These are phyloP conservation scores for Wickerhamomyces bisporus DNA, from an alignment of 805 yeast species.

Conservation along the genomic window DNA sequence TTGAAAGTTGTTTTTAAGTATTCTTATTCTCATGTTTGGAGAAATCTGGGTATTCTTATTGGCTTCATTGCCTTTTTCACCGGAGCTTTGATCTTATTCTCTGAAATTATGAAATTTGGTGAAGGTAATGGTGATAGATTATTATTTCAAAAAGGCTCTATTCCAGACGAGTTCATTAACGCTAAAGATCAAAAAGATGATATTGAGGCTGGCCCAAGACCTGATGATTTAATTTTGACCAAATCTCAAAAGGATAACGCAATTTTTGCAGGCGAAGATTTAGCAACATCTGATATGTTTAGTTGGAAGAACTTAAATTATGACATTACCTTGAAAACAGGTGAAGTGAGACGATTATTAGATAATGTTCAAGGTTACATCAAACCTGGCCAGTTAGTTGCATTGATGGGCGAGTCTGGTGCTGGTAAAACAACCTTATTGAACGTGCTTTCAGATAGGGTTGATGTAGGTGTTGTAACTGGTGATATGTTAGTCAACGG, in stretches of 20 bases:
- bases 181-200: neutral
- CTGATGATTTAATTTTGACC: slow-evolving; percentile 2
- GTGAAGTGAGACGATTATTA: slow-evolving; percentile 40
- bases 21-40: slow-evolving; percentile 60
- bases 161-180: neutral
- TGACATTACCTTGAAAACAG: slow-evolving; percentile 20
- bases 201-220: neutral
- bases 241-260: slow-evolving; percentile 6
- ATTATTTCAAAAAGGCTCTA: slow-evolving; percentile 46
- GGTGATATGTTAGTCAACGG: slow-evolving; percentile 59
- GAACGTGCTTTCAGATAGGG: slow-evolving; percentile 47
- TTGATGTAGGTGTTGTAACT: slow-evolving; percentile 48
- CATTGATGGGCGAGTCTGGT: slow-evolving; percentile 60
- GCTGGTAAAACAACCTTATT: slow-evolving; percentile 57
- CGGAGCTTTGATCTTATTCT: slow-evolving; percentile 41
- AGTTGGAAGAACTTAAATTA: slow-evolving; percentile 25
- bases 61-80: slow-evolving; percentile 48
- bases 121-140: slow-evolving; percentile 27
- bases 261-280: slow-evolving; percentile 13
- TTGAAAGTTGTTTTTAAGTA: slow-evolving; percentile 44
- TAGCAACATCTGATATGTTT: slow-evolving; percentile 23
- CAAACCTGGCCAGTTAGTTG: slow-evolving; percentile 58
- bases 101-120: slow-evolving; percentile 42
- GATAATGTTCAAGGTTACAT: slow-evolving; percentile 58
- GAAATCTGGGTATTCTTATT: slow-evolving; percentile 63